Conservation (phyloP, 768 basidiomycete species). For the Collybia sordida region DNA sequence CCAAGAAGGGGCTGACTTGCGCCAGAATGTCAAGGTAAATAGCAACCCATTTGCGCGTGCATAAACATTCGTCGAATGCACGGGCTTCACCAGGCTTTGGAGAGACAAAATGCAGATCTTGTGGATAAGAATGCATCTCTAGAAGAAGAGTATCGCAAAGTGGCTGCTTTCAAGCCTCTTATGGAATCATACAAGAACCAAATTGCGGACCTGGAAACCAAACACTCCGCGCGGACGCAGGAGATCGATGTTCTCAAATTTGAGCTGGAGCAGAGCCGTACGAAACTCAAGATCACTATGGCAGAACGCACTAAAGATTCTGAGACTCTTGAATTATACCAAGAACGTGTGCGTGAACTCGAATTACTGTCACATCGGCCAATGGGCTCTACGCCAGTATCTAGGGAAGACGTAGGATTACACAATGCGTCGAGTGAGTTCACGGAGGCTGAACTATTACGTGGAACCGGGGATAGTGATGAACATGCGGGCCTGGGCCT, state of each 20-base stretch:
- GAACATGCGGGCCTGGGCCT: constrained; percentile 58
- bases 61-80: not conserved
- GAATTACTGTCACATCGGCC: constrained; percentile 66
- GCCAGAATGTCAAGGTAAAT: constrained; percentile 79
- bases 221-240: constrained; percentile 60
- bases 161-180: constrained; percentile 81
- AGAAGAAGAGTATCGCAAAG: constrained; percentile 91
- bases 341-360: constrained; percentile 87
- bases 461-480: constrained; percentile 26
- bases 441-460: constrained; percentile 32
- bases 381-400: constrained; percentile 28
- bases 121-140: constrained; percentile 88
- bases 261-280: constrained; percentile 73
- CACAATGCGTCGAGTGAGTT: constrained; percentile 12
- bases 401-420: constrained; percentile 18
- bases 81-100: constrained; percentile 57
- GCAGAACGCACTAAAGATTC: constrained; percentile 78
- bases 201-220: constrained; percentile 77
- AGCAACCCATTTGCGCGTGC: constrained; percentile 12
- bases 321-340: constrained; percentile 85
- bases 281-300: constrained; percentile 62
- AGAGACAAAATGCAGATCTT: constrained; percentile 90
- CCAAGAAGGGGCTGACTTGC: constrained; percentile 88
- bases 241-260: constrained; percentile 73
- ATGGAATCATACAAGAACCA: constrained; percentile 93